Evolutionary conservation across 768 basidiomycete genomes (phyloP).

Genomic region (Termitomyces sp.): DNA sequence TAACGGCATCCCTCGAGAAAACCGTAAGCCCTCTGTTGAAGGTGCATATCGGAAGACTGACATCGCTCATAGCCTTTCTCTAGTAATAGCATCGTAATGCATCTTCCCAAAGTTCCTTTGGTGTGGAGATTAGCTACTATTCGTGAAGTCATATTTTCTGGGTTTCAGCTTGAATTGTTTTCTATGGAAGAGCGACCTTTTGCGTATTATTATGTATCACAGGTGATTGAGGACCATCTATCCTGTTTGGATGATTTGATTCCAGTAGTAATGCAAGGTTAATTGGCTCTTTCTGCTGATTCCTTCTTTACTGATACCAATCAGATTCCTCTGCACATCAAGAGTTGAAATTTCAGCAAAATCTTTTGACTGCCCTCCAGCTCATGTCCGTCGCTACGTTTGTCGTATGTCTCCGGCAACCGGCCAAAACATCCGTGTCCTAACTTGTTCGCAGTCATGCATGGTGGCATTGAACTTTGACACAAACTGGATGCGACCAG

Average conservation of each 20-base stretch:
- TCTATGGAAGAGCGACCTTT: slow-evolving; percentile 60
- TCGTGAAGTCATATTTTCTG: slow-evolving; percentile 67
- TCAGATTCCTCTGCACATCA: slow-evolving; percentile 32
- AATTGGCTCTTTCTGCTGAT: slow-evolving; percentile 2
- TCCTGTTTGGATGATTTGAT: slow-evolving; percentile 45
- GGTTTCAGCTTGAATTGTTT: slow-evolving; percentile 75
- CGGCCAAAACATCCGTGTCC: background rate
- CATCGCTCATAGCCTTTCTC: slow-evolving; percentile 22
- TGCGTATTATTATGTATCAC: slow-evolving; percentile 69
- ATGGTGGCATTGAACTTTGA: slow-evolving; percentile 40
- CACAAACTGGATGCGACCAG: slow-evolving; percentile 47
- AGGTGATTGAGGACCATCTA: slow-evolving; percentile 54
- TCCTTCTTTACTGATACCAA: background rate
- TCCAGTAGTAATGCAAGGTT: slow-evolving; percentile 33
- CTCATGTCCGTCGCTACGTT: slow-evolving; percentile 49
- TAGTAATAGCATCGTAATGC: slow-evolving; percentile 27
- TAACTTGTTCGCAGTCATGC: slow-evolving; percentile 33
- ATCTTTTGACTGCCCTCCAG: slow-evolving; percentile 54
- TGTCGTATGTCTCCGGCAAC: slow-evolving; percentile 32
- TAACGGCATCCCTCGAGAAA: slow-evolving; percentile 24
- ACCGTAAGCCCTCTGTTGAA: slow-evolving; percentile 17
- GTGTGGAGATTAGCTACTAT: slow-evolving; percentile 56
- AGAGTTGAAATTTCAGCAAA: slow-evolving; percentile 46
- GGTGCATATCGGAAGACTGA: background rate
- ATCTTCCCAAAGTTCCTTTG: slow-evolving; percentile 43